A percentile compares a stretch with the other conserved stretches of the same genome.
Conservation (phyloP, 2,329 filamentous ascomycete species). For the Cladobotryum mycophilum region DNA sequence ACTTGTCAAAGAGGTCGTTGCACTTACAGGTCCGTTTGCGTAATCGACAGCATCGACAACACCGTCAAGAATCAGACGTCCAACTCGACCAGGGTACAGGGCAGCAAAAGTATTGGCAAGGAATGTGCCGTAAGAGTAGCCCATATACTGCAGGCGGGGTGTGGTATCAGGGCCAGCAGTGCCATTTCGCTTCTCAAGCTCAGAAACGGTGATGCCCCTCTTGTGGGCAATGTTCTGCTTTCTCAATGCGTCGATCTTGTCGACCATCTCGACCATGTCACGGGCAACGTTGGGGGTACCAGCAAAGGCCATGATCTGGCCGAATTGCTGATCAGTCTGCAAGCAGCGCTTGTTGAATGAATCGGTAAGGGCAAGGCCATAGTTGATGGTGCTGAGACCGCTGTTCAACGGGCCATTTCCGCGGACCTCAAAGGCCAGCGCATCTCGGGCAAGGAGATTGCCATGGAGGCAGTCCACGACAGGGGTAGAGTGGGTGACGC, state of each 20-base stretch:
- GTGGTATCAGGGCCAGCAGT: not conserved
- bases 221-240: constrained; percentile 5
- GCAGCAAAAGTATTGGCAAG: constrained; percentile 30
- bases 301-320: constrained; percentile 27
- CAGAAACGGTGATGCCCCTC: no score
- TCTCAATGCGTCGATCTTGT: constrained; percentile 27
- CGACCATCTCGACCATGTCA: constrained; percentile 33
- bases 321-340: constrained; percentile 11
- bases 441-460: constrained; percentile 22
- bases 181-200: not conserved
- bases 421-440: constrained; percentile 22
- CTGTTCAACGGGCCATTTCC: constrained; percentile 23
- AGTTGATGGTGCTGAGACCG: constrained; percentile 16
- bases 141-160: constrained; percentile 38
- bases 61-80: constrained; percentile 35
- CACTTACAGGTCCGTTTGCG: constrained; percentile 18
- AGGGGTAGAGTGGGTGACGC: constrained; percentile 32
- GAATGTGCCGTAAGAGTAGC: constrained; percentile 40
- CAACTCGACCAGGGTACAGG: constrained; percentile 31
- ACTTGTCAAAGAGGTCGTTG: no score
- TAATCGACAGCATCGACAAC: constrained; percentile 33
- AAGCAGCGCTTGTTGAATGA: constrained; percentile 25
- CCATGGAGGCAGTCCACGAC: constrained; percentile 31
- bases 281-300: constrained; percentile 33
- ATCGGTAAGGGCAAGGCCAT: constrained; percentile 18